phyloP scores from a whole-genome alignment of 2,329 filamentous ascomycete genomes.

The Atkinsonella hypoxylon region DNA sequence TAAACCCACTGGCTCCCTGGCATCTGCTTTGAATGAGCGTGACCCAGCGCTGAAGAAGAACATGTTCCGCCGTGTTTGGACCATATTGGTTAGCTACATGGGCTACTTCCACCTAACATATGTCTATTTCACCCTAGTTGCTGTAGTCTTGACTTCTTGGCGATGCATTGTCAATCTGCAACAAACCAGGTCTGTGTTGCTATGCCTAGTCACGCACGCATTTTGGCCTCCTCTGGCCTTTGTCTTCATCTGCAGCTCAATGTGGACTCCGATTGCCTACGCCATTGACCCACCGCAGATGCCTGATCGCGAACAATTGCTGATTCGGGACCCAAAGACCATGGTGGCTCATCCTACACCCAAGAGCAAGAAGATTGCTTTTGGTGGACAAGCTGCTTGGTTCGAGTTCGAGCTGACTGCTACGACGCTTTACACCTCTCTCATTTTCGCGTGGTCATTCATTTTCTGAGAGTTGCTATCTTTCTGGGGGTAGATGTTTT shows the following conservation, averaged over 20 bases:
- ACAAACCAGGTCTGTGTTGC: conserved; percentile 27
- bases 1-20: conserved; percentile 46
- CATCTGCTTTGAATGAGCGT: conserved; percentile 45
- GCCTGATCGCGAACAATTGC: conserved; percentile 44
- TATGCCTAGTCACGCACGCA: conserved; percentile 45
- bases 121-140: conserved; percentile 39
- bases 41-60: conserved; percentile 37
- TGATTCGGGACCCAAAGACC: conserved; percentile 42
- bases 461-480: conserved; percentile 10
- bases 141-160: conserved; percentile 37
- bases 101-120: conserved; percentile 42
- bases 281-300: conserved; percentile 47
- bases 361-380: conserved; percentile 41
- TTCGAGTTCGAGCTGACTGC: conserved; percentile 43
- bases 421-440: conserved; percentile 35
- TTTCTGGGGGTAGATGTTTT: neutral
- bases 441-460: conserved; percentile 35
- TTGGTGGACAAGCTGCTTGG: conserved; percentile 40
- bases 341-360: conserved; percentile 39
- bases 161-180: conserved; percentile 32
- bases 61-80: conserved; percentile 40
- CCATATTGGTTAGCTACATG: conserved; percentile 43
- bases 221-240: conserved; percentile 51
- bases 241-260: conserved; percentile 39
- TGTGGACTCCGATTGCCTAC: conserved; percentile 49